Evolutionary conservation across 352 stramenopile genomes (phyloP).

Genomic region (Pythium phragmiticola): DNA sequence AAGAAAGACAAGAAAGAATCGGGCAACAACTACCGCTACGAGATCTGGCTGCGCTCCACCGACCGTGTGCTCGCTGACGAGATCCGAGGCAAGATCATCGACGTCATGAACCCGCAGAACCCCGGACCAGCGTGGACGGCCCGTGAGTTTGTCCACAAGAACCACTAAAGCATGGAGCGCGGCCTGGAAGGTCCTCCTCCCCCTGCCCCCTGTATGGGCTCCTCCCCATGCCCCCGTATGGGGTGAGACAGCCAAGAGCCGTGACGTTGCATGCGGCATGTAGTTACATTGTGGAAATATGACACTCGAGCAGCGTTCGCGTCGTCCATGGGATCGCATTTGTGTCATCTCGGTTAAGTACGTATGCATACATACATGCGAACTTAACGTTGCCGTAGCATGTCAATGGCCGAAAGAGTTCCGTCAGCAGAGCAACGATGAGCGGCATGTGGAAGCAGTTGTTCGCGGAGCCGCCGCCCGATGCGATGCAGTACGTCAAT

Average conservation of each 20-base stretch:
- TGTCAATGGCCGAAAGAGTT: background rate
- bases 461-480: slow-evolving; percentile 64
- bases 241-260: background rate
- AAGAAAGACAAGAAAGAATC: slow-evolving; percentile 77
- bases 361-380: background rate
- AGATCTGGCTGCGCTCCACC: slow-evolving; percentile 76
- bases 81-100: slow-evolving; percentile 68
- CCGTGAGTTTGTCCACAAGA: slow-evolving; percentile 80
- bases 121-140: slow-evolving; percentile 42
- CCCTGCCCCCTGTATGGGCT: background rate
- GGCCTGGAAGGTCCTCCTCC: background rate
- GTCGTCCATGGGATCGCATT: background rate
- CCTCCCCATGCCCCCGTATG: too few species aligned
- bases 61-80: slow-evolving; percentile 67
- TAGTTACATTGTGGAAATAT: background rate
- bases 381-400: slow-evolving; percentile 5
- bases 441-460: slow-evolving; percentile 63
- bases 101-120: slow-evolving; percentile 66
- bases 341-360: background rate
- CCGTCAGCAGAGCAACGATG: background rate
- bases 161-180: slow-evolving; percentile 46
- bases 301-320: background rate
- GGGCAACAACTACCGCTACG: slow-evolving; percentile 84
- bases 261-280: background rate
- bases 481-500: slow-evolving; percentile 61